Evolutionary conservation across 306 rosid genomes (phyloP), one percentile per base, ranked within the genome.

Genomic region (Cucurbita pepo): DNA sequence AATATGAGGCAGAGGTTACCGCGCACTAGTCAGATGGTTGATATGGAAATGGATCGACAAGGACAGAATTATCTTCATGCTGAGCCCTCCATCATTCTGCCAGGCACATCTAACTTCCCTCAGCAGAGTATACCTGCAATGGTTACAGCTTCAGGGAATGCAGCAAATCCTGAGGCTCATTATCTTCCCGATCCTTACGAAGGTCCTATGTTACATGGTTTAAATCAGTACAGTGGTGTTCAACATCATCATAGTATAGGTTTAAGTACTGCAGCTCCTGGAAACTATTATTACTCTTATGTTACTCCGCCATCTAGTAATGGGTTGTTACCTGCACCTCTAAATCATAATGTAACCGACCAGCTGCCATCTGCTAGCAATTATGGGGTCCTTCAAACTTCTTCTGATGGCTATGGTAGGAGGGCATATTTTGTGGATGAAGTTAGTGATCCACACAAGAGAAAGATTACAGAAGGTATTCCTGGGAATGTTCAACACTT

Each of bases 391-490:
- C 30, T 56, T 56, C 67, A 43, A 41, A 56, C 15, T 74, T 75
- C 93, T 77, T 74, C 91, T 19, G 88, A 87, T 79, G 85, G 85
- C 75, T 85, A 77, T 38, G 90, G 89, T 53, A 86, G 93, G 81
- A 85, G 80, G 79, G 59, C 75, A 18, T 82, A 72, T 78, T 83
- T 82, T 47, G 61, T 89, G 59, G 96, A 95, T 74, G 95, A 90
- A 73, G 86, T 77, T 45, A 81, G 97, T 77, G 91, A 86, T 84
- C 96, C 88, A 22, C 83, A 77, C 85, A 95, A 95, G 86, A 88
- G 91, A 83, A 95, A 95, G 84, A 63, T 52, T 67, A 79, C 85
- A 4, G 96, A 89, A 82, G 89, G 88, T 43, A 74, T 83, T 36
- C 83, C 87, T 7, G 96, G 96, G 79, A 78, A 80, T 77, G 72